Evolutionary conservation across 2,329 filamentous ascomycete species (phyloP).

Genomic region (Colletotrichum filicis): DNA sequence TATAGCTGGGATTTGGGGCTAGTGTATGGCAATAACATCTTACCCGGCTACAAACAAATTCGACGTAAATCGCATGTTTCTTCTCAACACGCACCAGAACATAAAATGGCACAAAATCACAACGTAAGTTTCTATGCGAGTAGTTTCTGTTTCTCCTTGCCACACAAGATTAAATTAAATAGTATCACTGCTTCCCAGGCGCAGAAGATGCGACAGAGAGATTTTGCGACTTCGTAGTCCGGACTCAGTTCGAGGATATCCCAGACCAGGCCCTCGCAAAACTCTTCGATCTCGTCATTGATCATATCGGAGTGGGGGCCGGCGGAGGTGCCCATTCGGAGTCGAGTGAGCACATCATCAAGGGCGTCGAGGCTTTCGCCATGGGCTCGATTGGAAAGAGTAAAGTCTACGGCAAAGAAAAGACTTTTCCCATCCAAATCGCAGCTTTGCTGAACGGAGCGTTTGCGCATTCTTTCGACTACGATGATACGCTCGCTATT

Average conservation of each 20-base stretch:
- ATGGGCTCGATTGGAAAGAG: conserved; percentile 38
- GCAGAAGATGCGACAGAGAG: background rate
- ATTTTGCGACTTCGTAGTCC: conserved; percentile 7
- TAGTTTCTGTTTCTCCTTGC: background rate
- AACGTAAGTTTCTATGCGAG: background rate
- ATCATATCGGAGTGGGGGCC: conserved; percentile 40
- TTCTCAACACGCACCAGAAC: background rate
- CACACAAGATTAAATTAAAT: background rate
- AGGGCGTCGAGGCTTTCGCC: conserved; percentile 46
- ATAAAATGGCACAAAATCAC: background rate
- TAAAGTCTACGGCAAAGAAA: conserved; percentile 48
- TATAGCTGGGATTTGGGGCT: background rate
- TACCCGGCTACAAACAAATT: background rate
- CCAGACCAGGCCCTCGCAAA: conserved; percentile 23
- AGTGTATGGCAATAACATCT: background rate
- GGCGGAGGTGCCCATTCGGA: conserved; percentile 39
- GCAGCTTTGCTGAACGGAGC: conserved; percentile 54
- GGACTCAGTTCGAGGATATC: background rate
- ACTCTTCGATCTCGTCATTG: conserved; percentile 40
- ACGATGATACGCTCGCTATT: conserved; percentile 55
- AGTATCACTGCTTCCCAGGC: background rate
- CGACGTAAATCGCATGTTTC: background rate
- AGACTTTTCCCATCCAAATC: conserved; percentile 47
- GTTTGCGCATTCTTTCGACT: conserved; percentile 55
- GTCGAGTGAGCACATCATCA: conserved; percentile 42